Base-by-base conservation (phyloP, 2,329 filamentous ascomycete species). In the Macrophomina pseudophaseolina region DNA sequence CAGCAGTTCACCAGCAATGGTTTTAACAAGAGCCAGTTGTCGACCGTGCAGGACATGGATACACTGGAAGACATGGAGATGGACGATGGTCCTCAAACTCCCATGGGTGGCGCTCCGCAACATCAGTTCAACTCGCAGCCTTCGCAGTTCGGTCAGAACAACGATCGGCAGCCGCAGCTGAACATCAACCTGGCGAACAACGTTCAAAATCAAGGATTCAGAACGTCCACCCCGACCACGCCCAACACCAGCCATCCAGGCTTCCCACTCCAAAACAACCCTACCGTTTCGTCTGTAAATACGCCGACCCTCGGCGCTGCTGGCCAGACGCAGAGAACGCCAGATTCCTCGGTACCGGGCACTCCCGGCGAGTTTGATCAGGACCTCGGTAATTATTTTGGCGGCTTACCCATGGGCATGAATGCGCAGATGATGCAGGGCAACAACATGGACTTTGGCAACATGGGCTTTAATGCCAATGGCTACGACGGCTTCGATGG, bases 251-350 rank as follows among this genome's bases (percentile, higher is more conserved):
- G 86, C 72, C 83, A 85, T 48, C 80, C 82, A 68, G 80, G 79
- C 65, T 93, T 94, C 74, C 89, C 89, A 59, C 88, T 97, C 71
- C 91, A 93, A 76, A 93, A 97, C 78, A 97, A 97, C 77, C 94
- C 94, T 16, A 97, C 94, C 1, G 94, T 98, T 18, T 99, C 95
- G 3, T 97, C 94, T 3, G 94, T 97, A 65, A 98, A 97, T 78
- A 98, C 94, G 0, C 94, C 94, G 0, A 97, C 94, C 0, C 85
- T 98, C 67, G 91, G 91, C 68, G 83, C 89, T 69, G 85, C 84
- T 62, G 83, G 85, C 66, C 85, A 87, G 49, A 86, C 88, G 80
- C 78, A 83, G 79, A 79, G 85, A 68, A 88, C 88, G 30, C 86
- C 88, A 65, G 87, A 90, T 77, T 89, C 88, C 5, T 91, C 89